phyloP scores from a whole-genome alignment of 192 early-diverging fungal species.

The Thoreauomyces humboldtii region DNA sequence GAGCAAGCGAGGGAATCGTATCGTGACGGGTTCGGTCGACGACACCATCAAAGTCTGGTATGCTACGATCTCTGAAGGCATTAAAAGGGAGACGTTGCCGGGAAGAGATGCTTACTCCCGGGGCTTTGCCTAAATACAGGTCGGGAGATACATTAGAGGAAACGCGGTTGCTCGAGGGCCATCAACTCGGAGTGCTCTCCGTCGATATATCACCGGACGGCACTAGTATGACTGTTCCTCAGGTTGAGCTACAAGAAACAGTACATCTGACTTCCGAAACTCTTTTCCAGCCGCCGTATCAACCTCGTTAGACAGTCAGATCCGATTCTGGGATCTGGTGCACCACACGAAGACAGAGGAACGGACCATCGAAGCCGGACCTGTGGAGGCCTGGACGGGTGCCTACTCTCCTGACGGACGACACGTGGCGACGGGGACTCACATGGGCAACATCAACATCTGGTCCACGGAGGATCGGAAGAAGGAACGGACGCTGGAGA shows the following conservation, averaged over 20 bases:
- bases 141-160: constrained; percentile 54
- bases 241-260: neutral
- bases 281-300: constrained; percentile 56
- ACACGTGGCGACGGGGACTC: constrained; percentile 68
- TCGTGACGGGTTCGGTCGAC: constrained; percentile 77
- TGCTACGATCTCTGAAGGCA: constrained; percentile 1
- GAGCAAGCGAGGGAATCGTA: constrained; percentile 60
- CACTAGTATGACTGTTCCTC: constrained; percentile 28
- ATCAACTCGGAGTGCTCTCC: constrained; percentile 75
- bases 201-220: constrained; percentile 63
- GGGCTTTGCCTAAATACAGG: constrained; percentile 45
- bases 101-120: neutral
- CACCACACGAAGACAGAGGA: constrained; percentile 40
- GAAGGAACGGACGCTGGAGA: constrained; percentile 65
- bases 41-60: constrained; percentile 79
- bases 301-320: constrained; percentile 74
- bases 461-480: constrained; percentile 68
- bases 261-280: neutral
- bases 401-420: constrained; percentile 72
- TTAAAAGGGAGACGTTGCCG: neutral
- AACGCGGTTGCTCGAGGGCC: constrained; percentile 64
- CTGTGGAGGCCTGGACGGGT: constrained; percentile 74
- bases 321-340: constrained; percentile 74
- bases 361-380: constrained; percentile 64
- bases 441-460: constrained; percentile 68